phyloP scores from a whole-genome alignment of 495 filamentous ascomycete species.

The Penicillium daleae region DNA sequence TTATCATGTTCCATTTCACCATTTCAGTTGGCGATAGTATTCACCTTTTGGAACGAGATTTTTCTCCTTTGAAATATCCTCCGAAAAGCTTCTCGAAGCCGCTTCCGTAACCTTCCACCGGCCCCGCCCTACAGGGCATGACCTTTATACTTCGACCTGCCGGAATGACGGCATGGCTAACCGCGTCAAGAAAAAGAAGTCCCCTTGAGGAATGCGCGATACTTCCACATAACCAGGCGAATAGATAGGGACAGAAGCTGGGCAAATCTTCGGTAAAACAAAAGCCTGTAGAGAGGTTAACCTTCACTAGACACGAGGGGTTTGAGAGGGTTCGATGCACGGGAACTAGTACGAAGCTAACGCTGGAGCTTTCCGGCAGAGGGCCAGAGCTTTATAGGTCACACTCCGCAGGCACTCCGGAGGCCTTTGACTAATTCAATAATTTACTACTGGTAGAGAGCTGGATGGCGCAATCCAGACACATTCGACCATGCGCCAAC shows the following conservation, averaged over 20 bases:
- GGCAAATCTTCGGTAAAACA: background rate
- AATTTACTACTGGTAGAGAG: background rate
- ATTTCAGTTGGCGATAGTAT: background rate
- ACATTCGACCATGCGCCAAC: background rate
- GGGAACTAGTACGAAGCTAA: conserved; percentile 15
- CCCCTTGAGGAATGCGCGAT: background rate
- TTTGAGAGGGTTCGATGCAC: conserved; percentile 3
- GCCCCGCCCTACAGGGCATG: conserved; percentile 7
- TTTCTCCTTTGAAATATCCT: background rate
- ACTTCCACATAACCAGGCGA: background rate
- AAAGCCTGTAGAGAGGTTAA: background rate
- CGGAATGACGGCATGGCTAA: background rate
- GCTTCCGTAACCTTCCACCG: conserved; percentile 7
- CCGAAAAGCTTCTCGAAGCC: conserved; percentile 11
- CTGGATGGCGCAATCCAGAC: background rate
- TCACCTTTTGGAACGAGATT: background rate
- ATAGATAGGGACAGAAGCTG: background rate
- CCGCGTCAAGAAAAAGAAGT: background rate
- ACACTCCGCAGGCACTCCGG: background rate
- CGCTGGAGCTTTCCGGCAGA: conserved; percentile 4
- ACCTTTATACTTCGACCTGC: background rate
- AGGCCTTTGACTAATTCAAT: background rate
- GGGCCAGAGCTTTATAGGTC: conserved; percentile 16
- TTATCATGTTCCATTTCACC: background rate
- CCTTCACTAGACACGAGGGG: background rate